Evolutionary conservation across 805 yeast genomes (phyloP).

Genomic region (Lipomyces yamadae): DNA sequence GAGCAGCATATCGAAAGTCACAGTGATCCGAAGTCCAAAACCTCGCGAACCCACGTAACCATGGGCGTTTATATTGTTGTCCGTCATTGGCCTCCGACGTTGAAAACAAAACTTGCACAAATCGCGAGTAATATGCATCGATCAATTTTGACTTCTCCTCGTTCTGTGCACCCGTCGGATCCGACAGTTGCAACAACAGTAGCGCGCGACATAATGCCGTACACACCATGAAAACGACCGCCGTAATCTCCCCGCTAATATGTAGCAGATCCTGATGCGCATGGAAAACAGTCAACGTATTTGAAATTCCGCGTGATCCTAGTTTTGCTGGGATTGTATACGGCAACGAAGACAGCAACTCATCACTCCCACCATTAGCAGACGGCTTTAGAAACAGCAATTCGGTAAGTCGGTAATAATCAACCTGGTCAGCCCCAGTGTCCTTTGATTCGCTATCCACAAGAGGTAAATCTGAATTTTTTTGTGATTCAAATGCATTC

Average conservation of each 20-base stretch:
- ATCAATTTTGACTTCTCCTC: neutral
- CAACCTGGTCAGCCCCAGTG: neutral
- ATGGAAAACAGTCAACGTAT: conserved; percentile 34
- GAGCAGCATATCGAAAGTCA: conserved; percentile 20
- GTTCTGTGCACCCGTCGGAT: conserved; percentile 2
- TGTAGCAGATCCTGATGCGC: conserved; percentile 31
- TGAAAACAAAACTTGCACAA: conserved; percentile 25
- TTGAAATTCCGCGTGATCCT: conserved; percentile 34
- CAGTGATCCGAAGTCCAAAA: conserved; percentile 28
- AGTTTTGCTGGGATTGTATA: conserved; percentile 33
- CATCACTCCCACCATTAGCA: conserved; percentile 7
- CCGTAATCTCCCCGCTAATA: conserved; percentile 34
- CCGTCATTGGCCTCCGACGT: conserved; percentile 20
- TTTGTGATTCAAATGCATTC: conserved; percentile 17
- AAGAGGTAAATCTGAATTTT: neutral
- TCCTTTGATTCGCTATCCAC: neutral
- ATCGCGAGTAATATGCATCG: conserved; percentile 11
- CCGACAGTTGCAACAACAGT: conserved; percentile 20
- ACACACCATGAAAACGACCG: conserved; percentile 25
- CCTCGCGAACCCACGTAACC: conserved; percentile 37
- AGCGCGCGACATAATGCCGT: conserved; percentile 24
- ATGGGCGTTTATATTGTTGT: conserved; percentile 26
- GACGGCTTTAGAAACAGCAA: conserved; percentile 29
- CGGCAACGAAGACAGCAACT: conserved; percentile 6
- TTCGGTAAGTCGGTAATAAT: conserved; percentile 17